Evolutionary conservation across 2,329 filamentous ascomycete genomes (phyloP), one percentile per base, ranked within the genome.

Genomic region (Onygenales sp.): DNA sequence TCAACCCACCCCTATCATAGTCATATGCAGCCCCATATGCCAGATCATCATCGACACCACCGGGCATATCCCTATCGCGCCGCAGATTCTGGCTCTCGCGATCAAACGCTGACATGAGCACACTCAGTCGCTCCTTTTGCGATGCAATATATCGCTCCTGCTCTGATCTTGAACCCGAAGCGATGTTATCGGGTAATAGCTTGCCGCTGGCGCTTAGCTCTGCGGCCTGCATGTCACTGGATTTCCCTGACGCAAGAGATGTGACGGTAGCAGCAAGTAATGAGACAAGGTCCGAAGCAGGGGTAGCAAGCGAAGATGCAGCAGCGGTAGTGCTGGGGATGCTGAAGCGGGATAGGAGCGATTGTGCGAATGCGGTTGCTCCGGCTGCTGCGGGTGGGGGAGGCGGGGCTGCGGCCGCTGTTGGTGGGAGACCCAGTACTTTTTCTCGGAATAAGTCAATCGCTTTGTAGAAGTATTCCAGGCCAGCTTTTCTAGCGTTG

Each of bases 321-420:
- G 81, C 84, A 72, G 55, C 59, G 8, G 61, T 56, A 3, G 87
- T 84, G 41, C 80, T 74, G 10, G 92, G 90, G 61, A 96, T 81
- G 67, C 84, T 89, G 75, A 97, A 96, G 57, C 91, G 82, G 43
- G 87, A 86, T 55, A 96, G 84, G 39, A 97, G 79, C 42, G 79
- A 81, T 69, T 94, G 87, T 2, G 88, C 89, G 68, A 95, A 96
- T 71, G 52, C 75, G 60, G 56, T 65, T 52, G 60, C 63, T 14
- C 67, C 63, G 3, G 61, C 60, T 3, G 62, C 50, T 39, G 60
- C 67, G 32, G 75, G 73, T 7, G 72, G 66, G 51, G 65, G 70
- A 8, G 68, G 73, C 60, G 69, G 76, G 53, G 67, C 76, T 14
- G 72, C 71, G 1, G 75, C 70, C 31, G 78, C 78, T 61, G 71